Percentiles rank a stretch among this genome's conserved stretches.
phyloP scores from a whole-genome alignment of 2,329 filamentous ascomycete genomes.

The Trichoderma sp. region DNA sequence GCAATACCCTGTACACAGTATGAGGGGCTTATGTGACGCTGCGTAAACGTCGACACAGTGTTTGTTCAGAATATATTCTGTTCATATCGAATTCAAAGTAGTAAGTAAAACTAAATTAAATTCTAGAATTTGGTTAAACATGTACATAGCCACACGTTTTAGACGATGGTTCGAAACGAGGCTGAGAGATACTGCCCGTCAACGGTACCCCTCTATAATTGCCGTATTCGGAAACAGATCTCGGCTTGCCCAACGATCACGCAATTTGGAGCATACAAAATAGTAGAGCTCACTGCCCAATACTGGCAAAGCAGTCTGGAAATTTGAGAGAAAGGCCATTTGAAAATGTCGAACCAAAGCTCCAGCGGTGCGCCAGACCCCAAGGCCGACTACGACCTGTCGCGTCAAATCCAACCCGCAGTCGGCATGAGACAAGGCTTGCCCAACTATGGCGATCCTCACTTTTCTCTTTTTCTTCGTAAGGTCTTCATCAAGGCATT shows the following conservation, averaged over 20 bases:
- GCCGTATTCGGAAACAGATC: not conserved
- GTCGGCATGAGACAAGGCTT: constrained; percentile 66
- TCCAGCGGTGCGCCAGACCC: not conserved
- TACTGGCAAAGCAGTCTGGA: too few species aligned
- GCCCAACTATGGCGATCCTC: constrained; percentile 71
- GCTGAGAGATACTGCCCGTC: not conserved
- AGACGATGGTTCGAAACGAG: not conserved
- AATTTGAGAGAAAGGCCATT: rapidly evolving
- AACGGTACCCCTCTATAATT: not conserved
- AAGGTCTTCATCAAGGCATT: constrained; percentile 80
- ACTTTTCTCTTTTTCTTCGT: constrained; percentile 74
- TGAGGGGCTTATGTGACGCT: not conserved
- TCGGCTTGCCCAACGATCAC: not conserved
- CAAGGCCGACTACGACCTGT: constrained; percentile 63
- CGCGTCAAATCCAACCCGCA: constrained; percentile 52
- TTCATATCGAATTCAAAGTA: not conserved
- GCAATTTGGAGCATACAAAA: not conserved
- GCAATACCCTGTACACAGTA: not conserved
- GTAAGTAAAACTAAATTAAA: not conserved
- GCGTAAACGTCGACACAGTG: not conserved
- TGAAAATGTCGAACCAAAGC: not conserved
- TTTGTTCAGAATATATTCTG: not conserved
- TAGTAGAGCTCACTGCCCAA: not conserved
- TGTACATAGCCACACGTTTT: not conserved
- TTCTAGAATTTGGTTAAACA: not conserved